Base-by-base conservation (phyloP, 495 filamentous ascomycete genomes). In the Aspergillus panamensis region DNA sequence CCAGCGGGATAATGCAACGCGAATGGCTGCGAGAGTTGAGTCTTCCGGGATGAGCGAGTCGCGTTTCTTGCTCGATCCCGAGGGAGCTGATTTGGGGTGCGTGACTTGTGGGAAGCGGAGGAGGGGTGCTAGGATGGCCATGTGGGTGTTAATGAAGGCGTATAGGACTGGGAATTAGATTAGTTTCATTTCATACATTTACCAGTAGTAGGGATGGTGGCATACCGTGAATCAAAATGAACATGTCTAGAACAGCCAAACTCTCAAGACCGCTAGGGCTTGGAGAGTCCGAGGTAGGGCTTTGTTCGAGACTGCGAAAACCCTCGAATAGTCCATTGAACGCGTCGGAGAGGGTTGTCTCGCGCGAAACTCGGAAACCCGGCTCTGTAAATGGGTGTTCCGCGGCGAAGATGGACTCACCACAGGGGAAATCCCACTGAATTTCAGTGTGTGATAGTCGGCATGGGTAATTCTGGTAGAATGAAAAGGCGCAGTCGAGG, bases 391-490 rank as follows among this genome's bases (percentile, higher is more conserved):
- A 77, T 44, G 76, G 76, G 50, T 79, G 73, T n/a, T 64, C 53
- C 3, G 71, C 70, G 40, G 58, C 57, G 55, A 76, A 79, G 3
- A 79, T 13, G 4, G 66, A 61, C 32, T 77, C 69, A 17, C 68
- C 58, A 37, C 70, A 73, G 8, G 76, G 76, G 14, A 79, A 57
- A 7, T 76, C 74, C 51, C 66, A 72, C 52, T 75, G 70, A 56
- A 76, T 63, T 49, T 79, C 76, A 1, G 62, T 64, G 33, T 70
- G 66, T 0, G 68, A 65, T 6, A 77, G 21, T 0, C 76, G 76
- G 32, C 73, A 76, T 0, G 76, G 76, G 40, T 74, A 76, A 20
- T 79, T 79, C 45, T 73, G 71, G 47, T 68, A 79, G 51, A 79
- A 77, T 12, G 66, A 74, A 54, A 79, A 79, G 6, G 76, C 74